These are phyloP conservation scores for Pichia sp. DNA, from an alignment of 1,139 yeast species.

Conservation along the genomic window DNA sequence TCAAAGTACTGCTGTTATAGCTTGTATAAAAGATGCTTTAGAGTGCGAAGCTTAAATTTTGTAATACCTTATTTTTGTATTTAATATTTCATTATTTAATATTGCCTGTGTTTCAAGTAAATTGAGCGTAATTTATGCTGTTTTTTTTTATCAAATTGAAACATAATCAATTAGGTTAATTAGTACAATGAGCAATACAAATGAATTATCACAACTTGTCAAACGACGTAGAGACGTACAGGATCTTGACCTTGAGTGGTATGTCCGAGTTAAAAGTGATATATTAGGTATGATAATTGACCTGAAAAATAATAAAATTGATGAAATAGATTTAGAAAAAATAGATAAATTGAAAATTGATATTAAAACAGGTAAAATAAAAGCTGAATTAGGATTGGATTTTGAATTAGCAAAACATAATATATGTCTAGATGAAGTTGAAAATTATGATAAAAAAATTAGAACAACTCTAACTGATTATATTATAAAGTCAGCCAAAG, in stretches of 20 bases:
- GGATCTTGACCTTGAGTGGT: slow-evolving; percentile 26
- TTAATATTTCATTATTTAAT: too few relatives aligned
- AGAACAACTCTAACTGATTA: slow-evolving; percentile 17
- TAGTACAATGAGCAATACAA: slow-evolving; percentile 5
- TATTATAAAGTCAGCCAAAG: slow-evolving; percentile 19
- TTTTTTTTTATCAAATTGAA: not conserved
- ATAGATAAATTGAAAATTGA: slow-evolving; percentile 17
- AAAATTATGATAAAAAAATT: slow-evolving; percentile 17
- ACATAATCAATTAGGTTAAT: too few relatives aligned
- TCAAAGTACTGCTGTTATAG: slow-evolving; percentile 86
- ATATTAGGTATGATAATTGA: slow-evolving; percentile 15
- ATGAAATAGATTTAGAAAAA: slow-evolving; percentile 14
- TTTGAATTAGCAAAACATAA: slow-evolving; percentile 18
- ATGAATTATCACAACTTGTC: slow-evolving; percentile 20
- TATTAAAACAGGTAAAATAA: slow-evolving; percentile 16
- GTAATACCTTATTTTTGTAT: not conserved
- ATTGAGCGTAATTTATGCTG: not conserved
- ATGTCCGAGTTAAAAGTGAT: slow-evolving; percentile 19
- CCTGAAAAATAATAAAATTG: slow-evolving; percentile 15
- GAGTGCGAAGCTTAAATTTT: slow-evolving; percentile 24
- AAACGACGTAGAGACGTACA: slow-evolving; percentile 25
- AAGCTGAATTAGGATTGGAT: slow-evolving; percentile 17
- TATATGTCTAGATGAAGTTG: slow-evolving; percentile 14
- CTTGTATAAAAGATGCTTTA: slow-evolving; percentile 66
- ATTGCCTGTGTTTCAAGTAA: too few relatives aligned